These are phyloP conservation scores for Ochetophila trinervis DNA, from an alignment of 306 rosid species.

Conservation along the genomic window DNA sequence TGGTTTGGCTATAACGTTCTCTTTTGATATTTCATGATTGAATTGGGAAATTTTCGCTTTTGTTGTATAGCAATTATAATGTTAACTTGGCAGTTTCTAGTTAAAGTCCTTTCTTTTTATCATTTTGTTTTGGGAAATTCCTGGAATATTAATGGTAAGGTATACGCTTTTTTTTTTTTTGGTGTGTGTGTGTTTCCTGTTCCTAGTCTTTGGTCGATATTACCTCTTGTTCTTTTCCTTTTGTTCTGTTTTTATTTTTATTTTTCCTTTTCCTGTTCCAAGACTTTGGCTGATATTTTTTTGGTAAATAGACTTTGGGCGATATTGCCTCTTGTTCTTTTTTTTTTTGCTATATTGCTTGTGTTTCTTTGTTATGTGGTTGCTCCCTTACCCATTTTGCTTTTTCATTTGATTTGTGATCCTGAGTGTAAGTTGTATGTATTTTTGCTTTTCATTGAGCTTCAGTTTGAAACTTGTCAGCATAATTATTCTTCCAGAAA, in stretches of 20 bases:
- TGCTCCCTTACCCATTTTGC: neutral
- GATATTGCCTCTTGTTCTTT: neutral
- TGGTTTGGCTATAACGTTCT: too few relatives aligned
- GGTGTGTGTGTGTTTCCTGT: too few relatives aligned
- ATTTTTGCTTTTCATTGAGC: neutral
- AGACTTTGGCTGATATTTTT: neutral
- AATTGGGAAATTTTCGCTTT: too few relatives aligned
- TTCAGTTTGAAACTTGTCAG: neutral
- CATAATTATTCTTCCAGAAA: neutral
- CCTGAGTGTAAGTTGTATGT: conserved; percentile 1
- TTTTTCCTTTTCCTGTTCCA: neutral
- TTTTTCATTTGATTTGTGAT: neutral
- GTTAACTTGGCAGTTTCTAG: too few relatives aligned
- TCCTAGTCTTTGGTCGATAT: neutral
- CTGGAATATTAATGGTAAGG: neutral
- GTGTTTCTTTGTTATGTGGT: neutral
- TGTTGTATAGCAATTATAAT: too few relatives aligned
- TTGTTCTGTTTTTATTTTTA: neutral
- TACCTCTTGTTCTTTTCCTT: neutral
- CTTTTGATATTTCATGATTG: too few relatives aligned
- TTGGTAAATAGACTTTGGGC: neutral
- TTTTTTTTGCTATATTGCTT: neutral
- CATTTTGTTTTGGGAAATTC: neutral
- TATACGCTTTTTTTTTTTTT: neutral
- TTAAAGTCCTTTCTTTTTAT: neutral